These are phyloP conservation scores for Echites panduratus DNA, from an alignment of 257 asterid species.

Conservation along the genomic window DNA sequence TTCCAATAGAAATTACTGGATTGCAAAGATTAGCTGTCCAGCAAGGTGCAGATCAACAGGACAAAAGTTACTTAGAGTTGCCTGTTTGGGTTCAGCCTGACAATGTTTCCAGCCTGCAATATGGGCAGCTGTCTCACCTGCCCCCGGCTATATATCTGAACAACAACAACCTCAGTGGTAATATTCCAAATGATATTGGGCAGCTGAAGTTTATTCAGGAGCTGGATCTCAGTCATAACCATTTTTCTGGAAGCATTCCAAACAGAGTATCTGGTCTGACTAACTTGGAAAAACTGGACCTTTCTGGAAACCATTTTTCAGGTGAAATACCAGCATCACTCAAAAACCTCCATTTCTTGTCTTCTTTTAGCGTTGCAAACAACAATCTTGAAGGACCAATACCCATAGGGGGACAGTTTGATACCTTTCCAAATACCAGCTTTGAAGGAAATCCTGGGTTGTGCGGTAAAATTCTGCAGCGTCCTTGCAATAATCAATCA, in stretches of 20 bases:
- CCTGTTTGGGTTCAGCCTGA: conserved; percentile 86
- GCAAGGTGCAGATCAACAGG: conserved; percentile 42
- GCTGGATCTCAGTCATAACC: conserved; percentile 67
- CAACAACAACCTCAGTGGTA: conserved; percentile 51
- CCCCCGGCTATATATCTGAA: conserved; percentile 80
- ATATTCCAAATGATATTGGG: conserved; percentile 69
- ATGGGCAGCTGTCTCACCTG: conserved; percentile 70
- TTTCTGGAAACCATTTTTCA: conserved; percentile 62
- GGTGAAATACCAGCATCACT: conserved; percentile 83
- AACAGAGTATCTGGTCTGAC: conserved; percentile 68
- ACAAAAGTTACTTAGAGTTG: conserved; percentile 63
- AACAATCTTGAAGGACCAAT: conserved; percentile 77
- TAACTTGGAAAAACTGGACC: conserved; percentile 70
- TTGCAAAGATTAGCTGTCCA: conserved; percentile 50
- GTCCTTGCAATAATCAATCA: conserved; percentile 34
- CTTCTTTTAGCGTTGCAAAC: conserved; percentile 76
- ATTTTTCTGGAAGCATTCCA: conserved; percentile 70
- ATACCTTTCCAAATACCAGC: conserved; percentile 68
- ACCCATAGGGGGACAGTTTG: conserved; percentile 87
- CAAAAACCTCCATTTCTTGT: conserved; percentile 65
- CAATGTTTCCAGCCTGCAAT: conserved; percentile 68
- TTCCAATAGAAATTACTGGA: conserved; percentile 52
- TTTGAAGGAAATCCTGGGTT: conserved; percentile 64
- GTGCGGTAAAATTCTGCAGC: conserved; percentile 63
- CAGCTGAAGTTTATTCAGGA: conserved; percentile 56